Base-by-base conservation (phyloP, 306 rosid genomes). In the Vigna reflexopilosa region DNA sequence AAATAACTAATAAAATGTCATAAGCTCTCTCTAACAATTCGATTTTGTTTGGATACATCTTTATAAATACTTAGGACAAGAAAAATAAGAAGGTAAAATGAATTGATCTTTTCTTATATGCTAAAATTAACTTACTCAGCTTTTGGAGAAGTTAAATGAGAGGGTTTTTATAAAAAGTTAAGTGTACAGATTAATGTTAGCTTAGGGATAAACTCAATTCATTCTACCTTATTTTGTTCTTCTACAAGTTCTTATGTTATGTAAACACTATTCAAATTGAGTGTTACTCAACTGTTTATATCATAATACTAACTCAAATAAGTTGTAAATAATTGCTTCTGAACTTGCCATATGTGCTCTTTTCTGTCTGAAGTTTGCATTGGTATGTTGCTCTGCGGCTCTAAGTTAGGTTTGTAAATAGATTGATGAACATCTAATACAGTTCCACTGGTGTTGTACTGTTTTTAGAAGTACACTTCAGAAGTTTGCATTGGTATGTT, bases 381-480 rank as follows among this genome's bases (percentile, higher is more conserved):
- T 40, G 26, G 17, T 15, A 45, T 73, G 34, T 54, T 54, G 4
- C 56, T 7, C 45, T 67, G 57, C 22, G 67, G 42, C 16, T 48
- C 16, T 4, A 14, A 1, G 69, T 48, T 11, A 70, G 34, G 54
- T 40, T 72, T 54, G 32, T 56, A 26, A 45, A 67, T 77, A 49
- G 79, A 52, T 26, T 66, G 81, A 59, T 61, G 72, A 45, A 51
- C 74, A 54, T 44, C 51, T 61, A 67, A 32, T 73, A 61, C 59
- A 73, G 51, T 50, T 80, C 11, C 67, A 54, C 51, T 40, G 14
- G 56, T 30, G 6, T 17, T 73, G 7, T 69, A 36, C 50, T 77
- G 73, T 51, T 74, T 81, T 67, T 24, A 26, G 22, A 51, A 50
- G 28, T 61, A 19, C 44, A 19, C 28, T 26, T 26, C 4, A 26